Evolutionary conservation across 2,329 filamentous ascomycete species (phyloP), one percentile per base, ranked within the genome.

Genomic region (Xylaria sp.): DNA sequence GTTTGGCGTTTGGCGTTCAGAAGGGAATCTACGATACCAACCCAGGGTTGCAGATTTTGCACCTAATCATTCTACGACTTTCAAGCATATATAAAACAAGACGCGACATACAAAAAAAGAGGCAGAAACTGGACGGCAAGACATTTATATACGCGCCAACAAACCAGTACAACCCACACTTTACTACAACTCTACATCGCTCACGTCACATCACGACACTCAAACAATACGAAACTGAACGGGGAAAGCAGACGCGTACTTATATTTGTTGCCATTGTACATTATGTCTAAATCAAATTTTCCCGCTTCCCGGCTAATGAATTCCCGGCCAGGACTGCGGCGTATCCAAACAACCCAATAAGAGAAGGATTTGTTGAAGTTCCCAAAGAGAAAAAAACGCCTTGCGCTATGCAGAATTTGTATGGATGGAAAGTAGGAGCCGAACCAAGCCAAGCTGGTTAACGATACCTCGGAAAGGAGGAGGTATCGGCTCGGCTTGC

Each of bases 321-420:
- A 62, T 48, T 57, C 10, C 30, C 8, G 23, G 23, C 41, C 48
- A 28, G 32, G 65, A 48, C 30, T n/a, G 23, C 8, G 34, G 18
- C 34, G 4, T 41, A 68, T 62, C 61, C 57, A 68, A 55, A 56
- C 52, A 68, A 55, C 50, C 52, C 43, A 48, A 59, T 23, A 52
- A 58, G 41, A 62, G 60, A 12, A 52, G 28, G 12, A 48, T 63
- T 66, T 25, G 43, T 30, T 30, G 25, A 61, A 20, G 41, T 25
- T 20, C 41, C 56, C 45, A 56, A 52, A 53, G 71, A 67, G 43
- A 46, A 41, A 43, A 12, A 67, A 72, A 73, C 72, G 65, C 72
- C 72, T 55, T 62, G 65, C 70, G 72, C 71, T 72, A 72, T 72
- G 70, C 71, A 63, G 25, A 52, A 46, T 28, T 41, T 20, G 30